These are phyloP conservation scores for Allium fistulosum DNA, from an alignment of 106 monocot genomes.

Conservation along the genomic window DNA sequence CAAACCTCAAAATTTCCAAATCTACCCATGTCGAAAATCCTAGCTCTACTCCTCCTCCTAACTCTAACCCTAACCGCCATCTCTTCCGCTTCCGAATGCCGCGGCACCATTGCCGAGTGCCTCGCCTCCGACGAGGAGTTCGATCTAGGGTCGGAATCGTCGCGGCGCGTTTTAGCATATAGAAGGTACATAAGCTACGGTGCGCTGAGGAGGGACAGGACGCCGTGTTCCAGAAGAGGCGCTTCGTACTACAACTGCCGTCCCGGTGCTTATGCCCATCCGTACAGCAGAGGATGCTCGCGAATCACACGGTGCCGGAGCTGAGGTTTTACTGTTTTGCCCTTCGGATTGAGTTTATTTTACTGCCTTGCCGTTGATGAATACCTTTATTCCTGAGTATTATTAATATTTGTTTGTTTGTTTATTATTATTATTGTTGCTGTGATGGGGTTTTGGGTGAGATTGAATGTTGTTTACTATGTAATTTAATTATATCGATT, in stretches of 20 bases:
- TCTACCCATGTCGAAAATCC: too few relatives aligned
- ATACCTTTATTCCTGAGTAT: background rate
- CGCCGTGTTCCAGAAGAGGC: conserved; percentile 32
- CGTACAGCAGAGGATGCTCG: conserved; percentile 31
- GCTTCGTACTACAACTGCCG: conserved; percentile 54
- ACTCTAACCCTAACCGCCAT: too few relatives aligned
- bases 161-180: conserved; percentile 25
- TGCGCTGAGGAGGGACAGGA: conserved; percentile 27
- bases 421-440: background rate
- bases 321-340: conserved; percentile 3
- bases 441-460: background rate
- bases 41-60: too few relatives aligned
- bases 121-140: conserved; percentile 37
- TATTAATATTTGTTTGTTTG: background rate
- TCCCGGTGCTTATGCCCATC: conserved; percentile 38
- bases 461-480: background rate
- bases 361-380: background rate
- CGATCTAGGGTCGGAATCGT: conserved; percentile 24
- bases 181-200: conserved; percentile 32
- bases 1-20: too few relatives aligned
- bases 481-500: background rate
- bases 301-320: conserved; percentile 28
- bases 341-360: background rate
- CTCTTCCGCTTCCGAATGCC: conserved; percentile 11
- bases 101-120: conserved; percentile 37